Conservation (phyloP, 371 early-diverging fungal genomes). For the Phascolomyces articulosus region DNA sequence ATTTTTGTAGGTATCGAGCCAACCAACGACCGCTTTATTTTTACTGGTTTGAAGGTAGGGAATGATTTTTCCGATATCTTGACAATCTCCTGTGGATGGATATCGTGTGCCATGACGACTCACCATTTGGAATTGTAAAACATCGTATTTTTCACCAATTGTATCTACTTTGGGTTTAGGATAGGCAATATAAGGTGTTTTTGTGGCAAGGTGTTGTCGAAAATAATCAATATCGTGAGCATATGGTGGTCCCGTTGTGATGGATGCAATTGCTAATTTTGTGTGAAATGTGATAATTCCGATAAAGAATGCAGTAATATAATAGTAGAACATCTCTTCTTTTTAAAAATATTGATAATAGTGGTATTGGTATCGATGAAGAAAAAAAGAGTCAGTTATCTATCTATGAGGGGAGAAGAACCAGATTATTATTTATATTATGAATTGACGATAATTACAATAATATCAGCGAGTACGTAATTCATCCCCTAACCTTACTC, state of each 20-base stretch:
- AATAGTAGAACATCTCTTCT: too few relatives aligned
- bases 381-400: too few relatives aligned
- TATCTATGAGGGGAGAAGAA: too few relatives aligned
- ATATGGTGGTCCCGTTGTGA: not conserved
- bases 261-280: too few relatives aligned
- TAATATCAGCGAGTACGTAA: too few relatives aligned
- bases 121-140: slow-evolving; percentile 28
- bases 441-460: too few relatives aligned
- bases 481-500: too few relatives aligned
- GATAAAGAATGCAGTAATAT: not conserved
- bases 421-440: too few relatives aligned
- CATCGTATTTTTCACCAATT: not conserved
- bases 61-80: slow-evolving; percentile 15
- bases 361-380: too few relatives aligned
- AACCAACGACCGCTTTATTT: slow-evolving; percentile 12
- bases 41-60: slow-evolving; percentile 8
- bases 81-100: slow-evolving; percentile 20
- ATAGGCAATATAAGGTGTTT: not conserved
- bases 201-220: not conserved
- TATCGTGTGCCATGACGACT: slow-evolving; percentile 40
- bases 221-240: slow-evolving; percentile 3
- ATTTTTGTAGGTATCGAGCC: slow-evolving; percentile 24
- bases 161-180: not conserved
- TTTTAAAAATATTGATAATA: too few relatives aligned
- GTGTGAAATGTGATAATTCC: not conserved